Conservation (phyloP, 2,329 filamentous ascomycete genomes). For the Gremmenia infestans region DNA sequence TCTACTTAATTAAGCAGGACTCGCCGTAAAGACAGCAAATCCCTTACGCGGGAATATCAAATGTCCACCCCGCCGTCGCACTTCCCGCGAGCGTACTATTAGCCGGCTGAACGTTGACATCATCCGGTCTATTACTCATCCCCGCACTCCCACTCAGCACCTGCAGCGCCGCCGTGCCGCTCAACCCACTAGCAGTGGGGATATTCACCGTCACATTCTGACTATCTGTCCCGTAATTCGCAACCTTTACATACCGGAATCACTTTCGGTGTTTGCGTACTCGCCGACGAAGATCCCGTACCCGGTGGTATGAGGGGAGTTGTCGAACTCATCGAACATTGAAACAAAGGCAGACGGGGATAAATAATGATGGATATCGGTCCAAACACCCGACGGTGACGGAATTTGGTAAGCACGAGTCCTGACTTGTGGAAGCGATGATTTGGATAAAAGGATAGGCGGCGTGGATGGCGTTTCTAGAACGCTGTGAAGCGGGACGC, state of each 20-base stretch:
- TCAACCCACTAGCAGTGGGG: slow-evolving; percentile 4
- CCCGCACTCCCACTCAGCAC: slow-evolving; percentile 1
- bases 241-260: slow-evolving; percentile 41
- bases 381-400: slow-evolving; percentile 11
- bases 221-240: slow-evolving; percentile 45
- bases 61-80: slow-evolving; percentile 10
- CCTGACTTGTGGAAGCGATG: not conserved
- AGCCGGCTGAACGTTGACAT: slow-evolving; percentile 6
- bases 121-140: slow-evolving; percentile 8
- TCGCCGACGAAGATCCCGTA: slow-evolving; percentile 14
- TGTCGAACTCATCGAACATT: slow-evolving; percentile 16
- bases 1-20: not conserved
- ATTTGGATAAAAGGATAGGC: slow-evolving; percentile 37
- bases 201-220: slow-evolving; percentile 27
- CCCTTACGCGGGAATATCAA: slow-evolving; percentile 10
- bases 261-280: slow-evolving; percentile 9
- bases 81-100: slow-evolving; percentile 7
- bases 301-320: slow-evolving; percentile 6
- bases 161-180: not conserved
- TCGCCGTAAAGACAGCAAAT: slow-evolving; percentile 10
- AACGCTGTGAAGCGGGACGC: slow-evolving; percentile 41
- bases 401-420: slow-evolving; percentile 7
- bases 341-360: slow-evolving; percentile 13
- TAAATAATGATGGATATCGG: slow-evolving; percentile 19
- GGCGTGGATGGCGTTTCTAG: slow-evolving; percentile 40